phyloP scores from a whole-genome alignment of 108 stramenopile genomes.

The Fragilaria crotonensis region DNA sequence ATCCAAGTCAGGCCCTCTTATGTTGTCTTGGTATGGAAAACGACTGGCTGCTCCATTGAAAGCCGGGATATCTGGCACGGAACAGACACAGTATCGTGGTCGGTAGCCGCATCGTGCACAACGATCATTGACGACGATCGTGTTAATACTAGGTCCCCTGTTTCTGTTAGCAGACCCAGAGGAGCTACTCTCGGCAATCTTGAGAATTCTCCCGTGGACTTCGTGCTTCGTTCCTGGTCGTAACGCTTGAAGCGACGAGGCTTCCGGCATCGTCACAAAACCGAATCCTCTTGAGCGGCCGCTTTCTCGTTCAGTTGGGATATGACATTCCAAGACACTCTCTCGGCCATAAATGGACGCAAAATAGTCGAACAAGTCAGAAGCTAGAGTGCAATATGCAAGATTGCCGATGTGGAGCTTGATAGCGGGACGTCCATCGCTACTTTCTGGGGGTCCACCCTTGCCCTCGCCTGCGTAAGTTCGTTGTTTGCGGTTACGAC shows the following conservation, averaged over 20 bases:
- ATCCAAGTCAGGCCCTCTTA: slow-evolving; percentile 25
- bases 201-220: slow-evolving; percentile 67
- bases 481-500: slow-evolving; percentile 33
- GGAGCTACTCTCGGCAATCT: slow-evolving; percentile 80
- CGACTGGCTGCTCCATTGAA: slow-evolving; percentile 10
- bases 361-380: slow-evolving; percentile 72
- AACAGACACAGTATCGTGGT: slow-evolving; percentile 75
- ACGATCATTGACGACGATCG: slow-evolving; percentile 36
- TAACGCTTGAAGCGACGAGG: slow-evolving; percentile 46
- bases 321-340: slow-evolving; percentile 80
- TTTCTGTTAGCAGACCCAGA: slow-evolving; percentile 55
- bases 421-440: slow-evolving; percentile 59
- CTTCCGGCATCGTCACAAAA: slow-evolving; percentile 77
- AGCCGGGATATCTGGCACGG: slow-evolving; percentile 30
- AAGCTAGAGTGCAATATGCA: slow-evolving; percentile 64
- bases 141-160: slow-evolving; percentile 11
- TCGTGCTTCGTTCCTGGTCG: slow-evolving; percentile 57
- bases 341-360: slow-evolving; percentile 59
- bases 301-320: slow-evolving; percentile 76
- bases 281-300: slow-evolving; percentile 82
- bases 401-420: slow-evolving; percentile 87
- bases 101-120: slow-evolving; percentile 76
- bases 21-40: slow-evolving; percentile 15
- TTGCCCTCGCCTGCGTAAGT: background rate
- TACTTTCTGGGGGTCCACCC: slow-evolving; percentile 3